Conservation (phyloP, 1,139 yeast genomes). For the Keqinozyma sinolaborantium region DNA sequence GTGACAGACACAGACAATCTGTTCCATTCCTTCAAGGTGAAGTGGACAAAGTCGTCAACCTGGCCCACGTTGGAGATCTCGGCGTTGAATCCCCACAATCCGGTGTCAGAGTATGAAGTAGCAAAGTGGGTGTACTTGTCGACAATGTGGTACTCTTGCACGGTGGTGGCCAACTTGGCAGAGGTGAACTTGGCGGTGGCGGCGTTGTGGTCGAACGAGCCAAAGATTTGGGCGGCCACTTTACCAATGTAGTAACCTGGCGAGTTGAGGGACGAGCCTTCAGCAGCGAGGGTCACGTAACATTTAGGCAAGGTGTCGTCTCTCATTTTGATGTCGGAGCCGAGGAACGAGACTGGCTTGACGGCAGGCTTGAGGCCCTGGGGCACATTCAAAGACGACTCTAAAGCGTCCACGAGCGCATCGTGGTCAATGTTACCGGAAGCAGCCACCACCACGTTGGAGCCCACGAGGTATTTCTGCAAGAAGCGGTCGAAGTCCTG, state of each 20-base stretch:
- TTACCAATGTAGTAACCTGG: constrained; percentile 66
- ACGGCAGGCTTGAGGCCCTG: constrained; percentile 54
- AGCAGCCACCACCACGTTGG: constrained; percentile 68
- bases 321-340: constrained; percentile 84
- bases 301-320: constrained; percentile 84
- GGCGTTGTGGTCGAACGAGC: constrained; percentile 51
- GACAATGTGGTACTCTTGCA: constrained; percentile 69
- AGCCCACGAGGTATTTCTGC: constrained; percentile 52
- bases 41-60: constrained; percentile 75
- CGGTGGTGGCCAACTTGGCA: constrained; percentile 76
- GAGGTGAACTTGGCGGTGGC: constrained; percentile 68
- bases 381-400: constrained; percentile 43
- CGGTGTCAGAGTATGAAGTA: constrained; percentile 67
- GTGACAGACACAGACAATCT: constrained; percentile 72
- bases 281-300: constrained; percentile 68
- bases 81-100: constrained; percentile 80
- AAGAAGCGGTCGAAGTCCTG: constrained; percentile 58
- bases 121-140: constrained; percentile 72
- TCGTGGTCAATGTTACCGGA: constrained; percentile 73
- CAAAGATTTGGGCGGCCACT: constrained; percentile 72
- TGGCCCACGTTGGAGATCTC: constrained; percentile 55
- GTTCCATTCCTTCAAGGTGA: constrained; percentile 82
- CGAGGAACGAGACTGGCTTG: constrained; percentile 63
- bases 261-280: constrained; percentile 63
- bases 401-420: constrained; percentile 61